Base-by-base conservation (phyloP, 805 yeast genomes). In the Naumovozyma dairenensis region DNA sequence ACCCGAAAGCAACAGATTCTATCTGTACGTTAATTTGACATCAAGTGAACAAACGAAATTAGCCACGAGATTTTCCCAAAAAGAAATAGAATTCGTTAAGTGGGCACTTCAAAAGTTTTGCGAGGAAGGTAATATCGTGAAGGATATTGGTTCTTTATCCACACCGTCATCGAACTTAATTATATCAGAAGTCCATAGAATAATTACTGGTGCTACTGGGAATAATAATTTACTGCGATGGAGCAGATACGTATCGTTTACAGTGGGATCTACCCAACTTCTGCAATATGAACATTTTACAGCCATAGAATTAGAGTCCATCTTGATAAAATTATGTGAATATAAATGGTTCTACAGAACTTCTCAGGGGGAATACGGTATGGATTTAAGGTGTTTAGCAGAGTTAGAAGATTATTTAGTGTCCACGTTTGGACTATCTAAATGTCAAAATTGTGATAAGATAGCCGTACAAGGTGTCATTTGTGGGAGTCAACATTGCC, bases 31-130 rank as follows among this genome's bases (percentile, higher is more conserved):
- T 4, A 55, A 56, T 35, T 18, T 35, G 8, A 41, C 32, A 19
- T 44, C 50, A 10, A 45, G 41, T 13, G 48, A 43, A 2, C 55
- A 52, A 26, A 45, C 54, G 3, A 45, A 46, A 36, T 21, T 51
- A n/a, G 57, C 59, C 4, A 54, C 61, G 0, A 31, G 41, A 21
- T 49, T 51, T 37, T 39, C 40, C 7, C 37, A 40, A 6, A 44
- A 40, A 15, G 61, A 56, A 32, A 43, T 55, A 6, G 47, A 43
- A 15, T 56, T 47, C 33, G 40, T 55, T 28, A 52, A 55, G 32
- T 51, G 49, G 49, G 34, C 47, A 16, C 34, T 56, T n/a, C 46
- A 44, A 14, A 35, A 39, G 19, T 42, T 49, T 20, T 28, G 37
- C 13, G 19, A 17, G 8, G 21, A 25, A 7, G 28, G 33, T 21